Evolutionary conservation across 1,284 basidiomycete species (phyloP), one percentile per base, ranked within the genome.

Genomic region (Ceratobasidium sp.): DNA sequence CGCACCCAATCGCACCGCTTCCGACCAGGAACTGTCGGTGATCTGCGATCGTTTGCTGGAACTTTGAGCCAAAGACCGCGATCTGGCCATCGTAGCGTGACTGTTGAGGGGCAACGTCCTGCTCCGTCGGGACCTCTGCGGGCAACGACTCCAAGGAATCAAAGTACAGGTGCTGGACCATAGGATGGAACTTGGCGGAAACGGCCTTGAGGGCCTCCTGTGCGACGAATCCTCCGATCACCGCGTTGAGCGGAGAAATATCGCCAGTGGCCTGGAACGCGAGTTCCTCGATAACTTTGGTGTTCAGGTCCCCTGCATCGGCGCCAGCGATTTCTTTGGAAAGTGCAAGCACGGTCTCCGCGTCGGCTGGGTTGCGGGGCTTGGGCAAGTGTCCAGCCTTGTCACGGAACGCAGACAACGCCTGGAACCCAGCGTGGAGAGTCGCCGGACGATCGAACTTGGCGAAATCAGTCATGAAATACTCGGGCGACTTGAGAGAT

Each of bases 161-260:
- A 81, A 98, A 96, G 87, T 98, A 99, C 82, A 98, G 86, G 83
- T 94, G 89, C 82, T 99, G 98, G 73, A 96, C 84, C 88, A 96
- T 94, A 3, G 98, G 98, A 80, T 98, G 94, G 87, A 99, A 99
- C 84, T 99, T 99, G 78, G 96, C 95, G 62, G 95, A 97, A 82
- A 93, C 94, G 0, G 97, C 96, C 83, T 99, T 99, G 79, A 99
- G 88, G 34, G 96, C 95, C 81, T 99, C 98, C 83, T 99, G 98
- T 1, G 97, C 98, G 74, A 98, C 95, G 79, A 99, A 99, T 5
- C 96, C 98, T 79, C 98, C 98, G 76, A 98, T 89, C 73, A 98
- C 95, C 29, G 98, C 97, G 74, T 93, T 90, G 78, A 99, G 86
- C 29, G 98, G 98, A 34, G 96, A 89, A 31, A 99, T 80, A 80